Evolutionary conservation across 208 protist genomes (phyloP), one percentile per base, ranked within the genome.

Genomic region (Trypanosoma vivax): DNA sequence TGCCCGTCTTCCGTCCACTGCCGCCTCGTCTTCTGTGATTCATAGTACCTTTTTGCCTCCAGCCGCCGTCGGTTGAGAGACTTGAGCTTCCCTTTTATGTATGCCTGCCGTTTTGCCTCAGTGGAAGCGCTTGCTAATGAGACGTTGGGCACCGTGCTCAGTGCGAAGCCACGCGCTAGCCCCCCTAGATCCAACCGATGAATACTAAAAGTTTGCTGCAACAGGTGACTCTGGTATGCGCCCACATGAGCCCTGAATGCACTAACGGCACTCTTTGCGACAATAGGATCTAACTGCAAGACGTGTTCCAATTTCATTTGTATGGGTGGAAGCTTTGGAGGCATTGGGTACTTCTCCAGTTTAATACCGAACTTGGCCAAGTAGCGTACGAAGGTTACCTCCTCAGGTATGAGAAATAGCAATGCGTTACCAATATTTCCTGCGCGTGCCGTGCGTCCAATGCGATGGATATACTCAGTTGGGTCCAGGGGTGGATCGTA

Each of bases 401-500:
- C 95, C 38, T 90, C 70, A 2, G 92, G 95, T 14, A 87, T 73
- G 2, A 98, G 70, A 54, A 98, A 97, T 18, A 98, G 71, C 2
- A 98, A 53, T 3, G 95, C 76, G 50, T 85, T 87, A 31, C 96
- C 96, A 0, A 86, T 74, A 39, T 84, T 86, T 24, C 95, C 96
- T 9, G 96, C 73, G 58, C 97, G 85, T 19, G 97, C 97, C 10
- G 97, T 98, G 51, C 96, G 79, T 9, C 97, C 96, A 50, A 97
- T 92, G 35, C 96, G 81, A 62, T 99, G 97, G 25, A 98, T 83
- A 66, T 99, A 99, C 70, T 98, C 93, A 11, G 83, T 95, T 34
- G 88, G 82, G 34, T 98, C 92, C 9, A 89, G 73, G 30, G 97
- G 97, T 10, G 96, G 94, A 68, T 99, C 97, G 65, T 97, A 98